These are phyloP conservation scores for Paramecium sonneborni DNA, from an alignment of 73 alveolate genomes.

Conservation along the genomic window DNA sequence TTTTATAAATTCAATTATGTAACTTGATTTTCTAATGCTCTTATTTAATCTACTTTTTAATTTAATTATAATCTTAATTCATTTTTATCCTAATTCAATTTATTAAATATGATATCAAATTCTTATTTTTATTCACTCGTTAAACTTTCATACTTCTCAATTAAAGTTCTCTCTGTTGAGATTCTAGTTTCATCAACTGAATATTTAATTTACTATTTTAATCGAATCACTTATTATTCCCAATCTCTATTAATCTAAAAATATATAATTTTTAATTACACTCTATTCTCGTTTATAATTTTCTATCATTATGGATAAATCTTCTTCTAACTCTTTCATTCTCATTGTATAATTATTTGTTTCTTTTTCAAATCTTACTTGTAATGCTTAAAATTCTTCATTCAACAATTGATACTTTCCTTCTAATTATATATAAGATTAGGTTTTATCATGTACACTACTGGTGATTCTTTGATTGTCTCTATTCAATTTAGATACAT, in stretches of 20 bases:
- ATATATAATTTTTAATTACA: not conserved
- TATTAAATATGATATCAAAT: not conserved
- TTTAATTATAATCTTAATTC: not conserved
- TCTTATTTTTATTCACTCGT: conserved; percentile 21
- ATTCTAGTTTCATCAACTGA: not conserved
- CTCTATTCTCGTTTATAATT: not conserved
- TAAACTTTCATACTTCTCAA: not conserved
- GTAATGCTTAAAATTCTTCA: not conserved
- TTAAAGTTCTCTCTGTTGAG: not conserved
- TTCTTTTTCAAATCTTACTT: conserved; percentile 13
- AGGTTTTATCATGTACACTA: not conserved
- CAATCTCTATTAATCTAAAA: not conserved
- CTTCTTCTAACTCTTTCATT: not conserved
- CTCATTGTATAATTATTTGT: conserved; percentile 2
- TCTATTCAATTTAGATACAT: not conserved
- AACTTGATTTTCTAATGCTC: not conserved
- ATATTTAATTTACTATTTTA: not conserved
- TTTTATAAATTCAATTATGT: not conserved
- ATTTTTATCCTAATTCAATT: not conserved
- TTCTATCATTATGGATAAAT: not conserved
- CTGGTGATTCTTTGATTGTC: not conserved
- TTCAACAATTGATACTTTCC: not conserved
- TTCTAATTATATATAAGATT: not conserved
- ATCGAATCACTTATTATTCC: not conserved
- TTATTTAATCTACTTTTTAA: not conserved